Conservation (phyloP, 2,329 filamentous ascomycete genomes). For the Parascedosporium putredinis region DNA sequence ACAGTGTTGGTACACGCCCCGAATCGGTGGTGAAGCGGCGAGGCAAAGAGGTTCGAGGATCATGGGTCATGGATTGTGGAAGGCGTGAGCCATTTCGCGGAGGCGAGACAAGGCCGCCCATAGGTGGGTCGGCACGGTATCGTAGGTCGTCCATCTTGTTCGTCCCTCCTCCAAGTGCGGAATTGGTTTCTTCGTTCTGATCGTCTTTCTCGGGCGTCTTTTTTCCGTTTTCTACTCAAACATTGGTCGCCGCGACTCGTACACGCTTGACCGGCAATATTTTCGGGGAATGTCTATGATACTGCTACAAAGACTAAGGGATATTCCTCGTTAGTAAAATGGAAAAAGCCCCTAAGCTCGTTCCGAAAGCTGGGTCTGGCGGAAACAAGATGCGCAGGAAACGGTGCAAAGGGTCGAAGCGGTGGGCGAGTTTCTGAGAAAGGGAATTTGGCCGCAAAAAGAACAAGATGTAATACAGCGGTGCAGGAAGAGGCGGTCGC, state of each 20-base stretch:
- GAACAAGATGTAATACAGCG: background rate
- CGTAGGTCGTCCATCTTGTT: constrained; percentile 72
- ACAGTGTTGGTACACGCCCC: constrained; percentile 68
- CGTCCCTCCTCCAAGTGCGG: constrained; percentile 28
- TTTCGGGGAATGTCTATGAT: constrained; percentile 4
- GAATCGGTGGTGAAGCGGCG: constrained; percentile 92
- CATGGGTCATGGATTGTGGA: constrained; percentile 48
- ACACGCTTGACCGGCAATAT: constrained; percentile 6
- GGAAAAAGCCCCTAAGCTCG: too few relatives aligned
- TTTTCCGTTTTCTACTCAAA: constrained; percentile 7
- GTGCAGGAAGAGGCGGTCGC: background rate
- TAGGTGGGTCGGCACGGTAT: constrained; percentile 65
- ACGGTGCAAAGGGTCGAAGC: background rate
- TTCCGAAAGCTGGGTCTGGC: too few relatives aligned
- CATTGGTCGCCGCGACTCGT: constrained; percentile 6
- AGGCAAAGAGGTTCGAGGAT: constrained; percentile 68
- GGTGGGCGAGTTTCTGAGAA: too few relatives aligned
- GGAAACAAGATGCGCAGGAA: background rate
- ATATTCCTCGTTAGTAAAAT: too few relatives aligned
- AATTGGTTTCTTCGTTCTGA: background rate
- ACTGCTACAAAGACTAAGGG: constrained; percentile 9
- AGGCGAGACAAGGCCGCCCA: constrained; percentile 65
- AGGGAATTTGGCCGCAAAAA: background rate
- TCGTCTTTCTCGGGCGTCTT: too few relatives aligned
- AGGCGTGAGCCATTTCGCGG: constrained; percentile 59